Conservation (phyloP, 306 rosid genomes). For the Dryas alaskensis region DNA sequence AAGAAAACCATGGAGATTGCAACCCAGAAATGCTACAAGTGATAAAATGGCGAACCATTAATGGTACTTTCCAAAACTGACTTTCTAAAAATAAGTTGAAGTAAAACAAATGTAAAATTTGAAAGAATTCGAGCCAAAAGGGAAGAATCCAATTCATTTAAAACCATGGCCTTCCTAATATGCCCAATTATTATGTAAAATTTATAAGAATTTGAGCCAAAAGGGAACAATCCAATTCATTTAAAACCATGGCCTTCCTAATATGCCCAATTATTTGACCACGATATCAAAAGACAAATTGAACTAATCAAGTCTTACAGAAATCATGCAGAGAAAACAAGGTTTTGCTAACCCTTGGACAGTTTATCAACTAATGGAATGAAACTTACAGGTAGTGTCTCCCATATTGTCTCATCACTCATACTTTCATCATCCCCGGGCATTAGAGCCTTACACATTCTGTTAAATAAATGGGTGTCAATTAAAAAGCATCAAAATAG, state of each 20-base stretch:
- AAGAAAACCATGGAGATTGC: conserved; percentile 99
- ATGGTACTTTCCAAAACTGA: background rate
- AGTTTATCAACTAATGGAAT: conserved; percentile 13
- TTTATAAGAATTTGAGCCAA: conserved; percentile 20
- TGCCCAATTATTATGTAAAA: background rate
- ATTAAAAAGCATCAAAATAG: conserved; percentile 23
- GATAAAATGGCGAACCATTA: conserved; percentile 29
- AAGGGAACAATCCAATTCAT: no score
- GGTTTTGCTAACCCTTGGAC: conserved; percentile 11
- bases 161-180: no score
- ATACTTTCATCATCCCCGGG: conserved; percentile 91
- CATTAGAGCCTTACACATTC: conserved; percentile 97
- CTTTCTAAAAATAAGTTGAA: background rate
- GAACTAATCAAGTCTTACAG: no score
- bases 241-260: no score
- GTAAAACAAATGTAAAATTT: background rate
- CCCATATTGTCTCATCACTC: conserved; percentile 95
- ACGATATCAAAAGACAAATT: background rate
- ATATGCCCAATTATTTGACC: background rate
- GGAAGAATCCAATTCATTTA: no score
- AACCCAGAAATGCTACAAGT: conserved; percentile 92
- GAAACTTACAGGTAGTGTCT: conserved; percentile 84
- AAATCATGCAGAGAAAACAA: background rate
- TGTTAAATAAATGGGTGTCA: conserved; percentile 34
- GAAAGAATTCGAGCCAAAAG: conserved; percentile 15